A percentile compares a stretch with the other conserved stretches of the same genome.
phyloP scores from a whole-genome alignment of 2,329 filamentous ascomycete genomes.

The Sphaceloma murrayae region DNA sequence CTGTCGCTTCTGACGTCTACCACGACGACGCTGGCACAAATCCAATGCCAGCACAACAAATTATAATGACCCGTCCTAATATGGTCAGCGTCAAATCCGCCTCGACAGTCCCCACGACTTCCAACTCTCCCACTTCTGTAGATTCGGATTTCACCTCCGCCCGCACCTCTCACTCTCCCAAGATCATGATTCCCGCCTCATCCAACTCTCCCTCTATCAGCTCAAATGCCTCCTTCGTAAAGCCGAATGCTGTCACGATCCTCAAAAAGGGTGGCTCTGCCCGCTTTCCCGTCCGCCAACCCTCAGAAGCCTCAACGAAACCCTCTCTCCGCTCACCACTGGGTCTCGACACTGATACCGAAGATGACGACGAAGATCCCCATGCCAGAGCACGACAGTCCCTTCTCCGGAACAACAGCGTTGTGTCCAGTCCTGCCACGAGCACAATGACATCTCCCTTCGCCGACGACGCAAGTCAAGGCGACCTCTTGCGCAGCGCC shows the following conservation, averaged over 20 bases:
- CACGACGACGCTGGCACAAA: slow-evolving; percentile 80
- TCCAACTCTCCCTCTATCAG: slow-evolving; percentile 30
- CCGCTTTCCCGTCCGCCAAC: slow-evolving; percentile 25
- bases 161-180: slow-evolving; percentile 21
- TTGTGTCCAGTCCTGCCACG: slow-evolving; percentile 20
- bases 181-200: slow-evolving; percentile 36
- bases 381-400: slow-evolving; percentile 26
- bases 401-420: slow-evolving; percentile 23
- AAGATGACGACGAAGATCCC: slow-evolving; percentile 26
- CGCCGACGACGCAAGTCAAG: slow-evolving; percentile 19
- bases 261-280: slow-evolving; percentile 27
- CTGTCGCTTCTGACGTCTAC: slow-evolving; percentile 86
- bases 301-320: slow-evolving; percentile 23
- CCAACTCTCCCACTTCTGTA: slow-evolving; percentile 49
- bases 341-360: slow-evolving; percentile 21
- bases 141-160: slow-evolving; percentile 17
- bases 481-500: slow-evolving; percentile 12
- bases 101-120: slow-evolving; percentile 25
- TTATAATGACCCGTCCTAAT: slow-evolving; percentile 78
- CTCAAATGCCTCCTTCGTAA: slow-evolving; percentile 33
- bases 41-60: slow-evolving; percentile 69
- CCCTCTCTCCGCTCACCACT: slow-evolving; percentile 25
- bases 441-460: slow-evolving; percentile 15
- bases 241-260: slow-evolving; percentile 39
- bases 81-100: slow-evolving; percentile 82